Percentiles rank a stretch among this genome's conserved stretches.
Conservation (phyloP, 768 basidiomycete genomes). For the Ephemerocybe angulata region DNA sequence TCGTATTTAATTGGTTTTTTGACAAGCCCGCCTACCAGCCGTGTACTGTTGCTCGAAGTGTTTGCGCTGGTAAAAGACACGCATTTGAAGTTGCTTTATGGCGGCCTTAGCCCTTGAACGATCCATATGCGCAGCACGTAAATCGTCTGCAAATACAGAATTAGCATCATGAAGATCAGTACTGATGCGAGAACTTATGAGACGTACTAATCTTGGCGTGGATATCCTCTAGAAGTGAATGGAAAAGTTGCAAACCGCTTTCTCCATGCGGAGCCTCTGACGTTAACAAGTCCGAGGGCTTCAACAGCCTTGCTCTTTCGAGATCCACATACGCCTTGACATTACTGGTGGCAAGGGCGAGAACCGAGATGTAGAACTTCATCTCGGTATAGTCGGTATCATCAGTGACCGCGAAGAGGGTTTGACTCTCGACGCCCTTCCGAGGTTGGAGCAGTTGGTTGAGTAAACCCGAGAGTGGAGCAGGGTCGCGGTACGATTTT, state of each 20-base stretch:
- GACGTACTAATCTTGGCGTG: conserved; percentile 63
- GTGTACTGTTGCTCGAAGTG: background rate
- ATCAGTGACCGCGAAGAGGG: conserved; percentile 48
- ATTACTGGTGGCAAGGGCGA: conserved; percentile 55
- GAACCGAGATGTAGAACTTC: conserved; percentile 50
- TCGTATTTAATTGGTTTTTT: no score
- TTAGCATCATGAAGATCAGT: background rate
- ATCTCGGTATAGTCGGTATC: conserved; percentile 63
- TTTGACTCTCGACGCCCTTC: conserved; percentile 35
- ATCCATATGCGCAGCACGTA: no score
- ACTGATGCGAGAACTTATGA: background rate
- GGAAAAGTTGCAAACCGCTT: no score
- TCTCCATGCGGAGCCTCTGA: no score
- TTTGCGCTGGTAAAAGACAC: conserved; percentile 52
- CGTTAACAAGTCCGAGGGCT: no score
- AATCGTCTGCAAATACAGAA: conserved; percentile 48
- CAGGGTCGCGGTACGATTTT: no score
- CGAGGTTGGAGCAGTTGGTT: conserved; percentile 26
- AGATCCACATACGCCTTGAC: conserved; percentile 52
- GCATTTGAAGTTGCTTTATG: conserved; percentile 60
- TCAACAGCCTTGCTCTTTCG: conserved; percentile 41
- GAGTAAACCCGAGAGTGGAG: no score
- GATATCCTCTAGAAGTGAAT: no score
- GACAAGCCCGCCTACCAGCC: no score
- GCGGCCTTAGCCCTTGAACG: no score